Evolutionary conservation across 1,284 basidiomycete genomes (phyloP).

Genomic region (Cystobasidiaceae sp.): DNA sequence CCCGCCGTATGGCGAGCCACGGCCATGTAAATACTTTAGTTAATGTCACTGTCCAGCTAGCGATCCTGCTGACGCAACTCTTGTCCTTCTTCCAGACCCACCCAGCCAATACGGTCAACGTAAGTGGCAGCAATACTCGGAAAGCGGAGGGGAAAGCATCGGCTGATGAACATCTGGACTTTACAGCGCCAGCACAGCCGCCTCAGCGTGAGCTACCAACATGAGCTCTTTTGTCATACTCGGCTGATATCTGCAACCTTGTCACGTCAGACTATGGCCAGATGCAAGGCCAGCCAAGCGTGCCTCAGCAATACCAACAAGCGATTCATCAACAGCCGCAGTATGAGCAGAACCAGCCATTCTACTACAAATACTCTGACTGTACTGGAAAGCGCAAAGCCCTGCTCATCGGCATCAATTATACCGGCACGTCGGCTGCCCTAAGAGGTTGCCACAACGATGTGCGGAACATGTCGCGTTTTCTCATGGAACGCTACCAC

Average conservation of each 20-base stretch:
- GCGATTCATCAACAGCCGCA: slow-evolving; percentile 35
- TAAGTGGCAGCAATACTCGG: not conserved
- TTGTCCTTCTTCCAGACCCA: slow-evolving; percentile 17
- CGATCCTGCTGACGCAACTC: no score
- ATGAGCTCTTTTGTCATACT: not conserved
- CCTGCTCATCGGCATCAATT: slow-evolving; percentile 47
- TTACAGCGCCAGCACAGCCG: not conserved
- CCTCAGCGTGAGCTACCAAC: slow-evolving; percentile 15
- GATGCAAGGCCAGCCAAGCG: not conserved
- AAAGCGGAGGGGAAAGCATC: not conserved
- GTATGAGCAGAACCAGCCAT: slow-evolving; percentile 22
- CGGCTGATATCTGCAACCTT: not conserved
- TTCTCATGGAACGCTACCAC: slow-evolving; percentile 53
- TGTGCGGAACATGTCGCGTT: slow-evolving; percentile 43
- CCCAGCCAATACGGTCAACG: slow-evolving; percentile 18
- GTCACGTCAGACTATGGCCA: slow-evolving; percentile 35
- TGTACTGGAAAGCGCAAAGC: slow-evolving; percentile 41
- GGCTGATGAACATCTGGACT: not conserved
- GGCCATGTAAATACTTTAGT: slow-evolving; percentile 13
- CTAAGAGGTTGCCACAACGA: slow-evolving; percentile 84
- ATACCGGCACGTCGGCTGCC: slow-evolving; percentile 59
- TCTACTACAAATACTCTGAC: slow-evolving; percentile 40
- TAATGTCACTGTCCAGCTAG: not conserved
- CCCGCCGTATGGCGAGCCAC: slow-evolving; percentile 18
- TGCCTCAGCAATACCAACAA: slow-evolving; percentile 39